Evolutionary conservation across 257 asterid genomes (phyloP).

Genomic region (Fraxinus quadrangulata): DNA sequence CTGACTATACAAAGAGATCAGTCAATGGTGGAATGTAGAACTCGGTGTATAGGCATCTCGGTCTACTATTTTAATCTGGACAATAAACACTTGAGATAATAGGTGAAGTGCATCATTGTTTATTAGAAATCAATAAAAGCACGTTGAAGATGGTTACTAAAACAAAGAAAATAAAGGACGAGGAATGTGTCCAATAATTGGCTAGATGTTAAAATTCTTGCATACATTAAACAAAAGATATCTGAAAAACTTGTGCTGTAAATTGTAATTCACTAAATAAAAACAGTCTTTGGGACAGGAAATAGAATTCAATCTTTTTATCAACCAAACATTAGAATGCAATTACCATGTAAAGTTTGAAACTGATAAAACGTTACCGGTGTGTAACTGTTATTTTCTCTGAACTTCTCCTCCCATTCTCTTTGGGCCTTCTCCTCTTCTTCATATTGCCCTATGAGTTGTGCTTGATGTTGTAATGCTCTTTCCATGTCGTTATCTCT

Average conservation of each 20-base stretch:
- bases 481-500: constrained; percentile 56
- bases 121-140: not conserved
- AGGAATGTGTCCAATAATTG: not conserved
- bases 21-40: not conserved
- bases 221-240: not conserved
- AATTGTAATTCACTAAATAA: not conserved
- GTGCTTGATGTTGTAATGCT: constrained; percentile 64
- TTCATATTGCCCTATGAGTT: constrained; percentile 55
- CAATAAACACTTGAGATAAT: not conserved
- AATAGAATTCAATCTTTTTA: not conserved
- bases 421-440: constrained; percentile 82
- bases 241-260: not conserved
- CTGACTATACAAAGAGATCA: not conserved
- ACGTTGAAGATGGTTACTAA: not conserved
- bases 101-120: not conserved
- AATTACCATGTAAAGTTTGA: not conserved
- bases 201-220: not conserved
- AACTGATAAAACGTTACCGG: constrained; percentile 51
- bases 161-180: not conserved
- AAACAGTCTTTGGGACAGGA: not conserved
- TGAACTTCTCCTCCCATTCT: constrained; percentile 89
- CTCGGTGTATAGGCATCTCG: not conserved
- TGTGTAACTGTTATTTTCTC: constrained; percentile 56
- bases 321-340: constrained; percentile 1
- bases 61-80: not conserved